Evolutionary conservation across 2,329 filamentous ascomycete species (phyloP).

Genomic region (Cryphonectria carpinicola): DNA sequence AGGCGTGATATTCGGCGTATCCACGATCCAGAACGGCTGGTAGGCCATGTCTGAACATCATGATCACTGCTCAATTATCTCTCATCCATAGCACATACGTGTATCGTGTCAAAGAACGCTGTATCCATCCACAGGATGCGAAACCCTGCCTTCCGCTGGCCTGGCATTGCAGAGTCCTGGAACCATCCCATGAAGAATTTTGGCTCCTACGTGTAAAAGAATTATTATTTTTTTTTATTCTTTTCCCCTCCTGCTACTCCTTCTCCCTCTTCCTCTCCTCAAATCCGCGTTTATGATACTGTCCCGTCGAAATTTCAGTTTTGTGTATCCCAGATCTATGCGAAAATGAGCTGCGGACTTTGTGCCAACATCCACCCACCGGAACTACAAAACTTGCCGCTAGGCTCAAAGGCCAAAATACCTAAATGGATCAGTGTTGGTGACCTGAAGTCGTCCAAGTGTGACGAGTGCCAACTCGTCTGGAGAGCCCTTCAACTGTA

Average conservation of each 20-base stretch:
- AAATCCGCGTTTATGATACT: no score
- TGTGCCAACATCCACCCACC: constrained; percentile 13
- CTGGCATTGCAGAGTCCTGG: neutral
- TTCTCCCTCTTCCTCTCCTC: neutral
- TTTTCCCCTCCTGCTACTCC: neutral
- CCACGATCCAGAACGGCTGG: neutral
- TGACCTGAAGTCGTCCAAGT: constrained; percentile 4
- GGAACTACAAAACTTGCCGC: constrained; percentile 8
- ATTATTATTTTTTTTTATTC: neutral
- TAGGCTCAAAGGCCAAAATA: constrained; percentile 11
- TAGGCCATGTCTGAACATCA: neutral
- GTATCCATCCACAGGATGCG: neutral
- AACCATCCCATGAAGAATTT: neutral
- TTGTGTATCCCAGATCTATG: neutral
- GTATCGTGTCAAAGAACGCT: neutral
- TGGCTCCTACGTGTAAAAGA: neutral
- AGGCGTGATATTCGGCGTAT: neutral
- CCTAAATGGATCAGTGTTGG: constrained; percentile 2
- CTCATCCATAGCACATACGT: neutral
- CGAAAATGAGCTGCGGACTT: constrained; percentile 9
- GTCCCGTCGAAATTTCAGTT: neutral
- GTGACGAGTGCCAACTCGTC: constrained; percentile 11
- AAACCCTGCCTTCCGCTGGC: neutral
- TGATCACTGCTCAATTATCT: neutral
- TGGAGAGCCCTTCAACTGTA: constrained; percentile 8